A percentile compares a stretch with the other conserved stretches of the same genome.
Conservation (phyloP, 2,329 filamentous ascomycete genomes). For the Alternaria ventricosa region DNA sequence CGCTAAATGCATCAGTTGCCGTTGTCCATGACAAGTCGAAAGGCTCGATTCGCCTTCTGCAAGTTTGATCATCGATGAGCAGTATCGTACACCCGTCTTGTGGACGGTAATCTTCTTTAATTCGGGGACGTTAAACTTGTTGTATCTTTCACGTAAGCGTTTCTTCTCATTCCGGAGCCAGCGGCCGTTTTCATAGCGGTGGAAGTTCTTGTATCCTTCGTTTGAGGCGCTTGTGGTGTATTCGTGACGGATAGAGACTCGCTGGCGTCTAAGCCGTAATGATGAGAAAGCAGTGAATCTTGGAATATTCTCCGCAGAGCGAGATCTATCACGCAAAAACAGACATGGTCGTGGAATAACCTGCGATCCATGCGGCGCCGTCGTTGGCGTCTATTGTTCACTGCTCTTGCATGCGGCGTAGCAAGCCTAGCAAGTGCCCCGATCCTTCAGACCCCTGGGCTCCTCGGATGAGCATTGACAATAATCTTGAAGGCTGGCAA, state of each 20-base stretch:
- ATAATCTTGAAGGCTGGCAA: neutral
- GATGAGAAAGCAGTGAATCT: neutral
- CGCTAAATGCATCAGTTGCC: no score
- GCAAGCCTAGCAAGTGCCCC: neutral
- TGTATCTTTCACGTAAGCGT: no score
- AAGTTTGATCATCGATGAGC: no score
- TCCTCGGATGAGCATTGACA: neutral
- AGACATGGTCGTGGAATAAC: neutral
- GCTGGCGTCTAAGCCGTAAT: neutral
- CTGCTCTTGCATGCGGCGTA: neutral
- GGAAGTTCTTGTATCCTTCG: no score
- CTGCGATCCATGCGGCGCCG: neutral
- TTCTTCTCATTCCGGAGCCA: no score
- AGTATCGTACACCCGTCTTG: no score
- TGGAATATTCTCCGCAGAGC: neutral
- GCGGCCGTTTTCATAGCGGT: no score
- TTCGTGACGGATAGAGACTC: neutral
- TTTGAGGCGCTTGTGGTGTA: no score
- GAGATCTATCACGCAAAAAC: neutral
- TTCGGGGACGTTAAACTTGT: no score
- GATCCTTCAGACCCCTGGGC: neutral
- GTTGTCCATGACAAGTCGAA: no score
- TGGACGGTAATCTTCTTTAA: no score
- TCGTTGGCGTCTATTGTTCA: neutral
- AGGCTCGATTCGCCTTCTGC: no score